Conservation (phyloP, 2,329 filamentous ascomycete species). For the Elsinoe arachidis region DNA sequence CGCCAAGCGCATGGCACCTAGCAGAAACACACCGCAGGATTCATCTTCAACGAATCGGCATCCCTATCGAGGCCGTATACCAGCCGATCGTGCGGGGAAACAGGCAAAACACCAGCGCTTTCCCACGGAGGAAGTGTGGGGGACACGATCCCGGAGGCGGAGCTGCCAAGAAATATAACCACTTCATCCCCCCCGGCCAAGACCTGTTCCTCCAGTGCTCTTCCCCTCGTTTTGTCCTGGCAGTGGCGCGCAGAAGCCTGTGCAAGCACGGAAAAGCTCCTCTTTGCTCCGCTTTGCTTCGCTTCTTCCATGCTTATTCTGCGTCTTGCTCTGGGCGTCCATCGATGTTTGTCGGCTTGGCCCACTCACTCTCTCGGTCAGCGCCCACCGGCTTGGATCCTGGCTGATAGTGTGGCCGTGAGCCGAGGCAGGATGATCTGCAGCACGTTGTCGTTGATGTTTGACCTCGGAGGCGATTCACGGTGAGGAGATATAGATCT, state of each 20-base stretch:
- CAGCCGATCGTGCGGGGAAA: conserved; percentile 8
- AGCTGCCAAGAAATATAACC: neutral
- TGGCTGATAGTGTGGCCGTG: neutral
- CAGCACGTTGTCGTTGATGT: neutral
- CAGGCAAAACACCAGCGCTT: neutral
- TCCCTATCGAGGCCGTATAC: neutral
- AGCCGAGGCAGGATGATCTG: conserved; percentile 1
- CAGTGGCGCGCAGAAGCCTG: neutral
- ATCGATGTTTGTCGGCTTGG: neutral
- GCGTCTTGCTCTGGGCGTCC: neutral
- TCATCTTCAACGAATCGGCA: neutral
- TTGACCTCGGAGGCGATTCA: neutral
- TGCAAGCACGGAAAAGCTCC: neutral
- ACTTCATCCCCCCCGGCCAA: neutral
- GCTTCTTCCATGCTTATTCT: neutral
- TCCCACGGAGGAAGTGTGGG: neutral
- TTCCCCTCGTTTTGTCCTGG: neutral
- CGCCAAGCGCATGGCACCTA: conserved; percentile 1
- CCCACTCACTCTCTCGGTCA: neutral
- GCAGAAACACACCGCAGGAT: neutral
- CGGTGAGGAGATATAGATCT: conserved; percentile 1
- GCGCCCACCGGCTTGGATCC: neutral
- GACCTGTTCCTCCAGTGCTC: neutral
- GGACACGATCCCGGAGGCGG: neutral
- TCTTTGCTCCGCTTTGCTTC: neutral